A percentile compares a stretch with the other conserved stretches of the same genome.
Evolutionary conservation across 257 asterid species (phyloP).

Genomic region (Solanum tarapatanum): DNA sequence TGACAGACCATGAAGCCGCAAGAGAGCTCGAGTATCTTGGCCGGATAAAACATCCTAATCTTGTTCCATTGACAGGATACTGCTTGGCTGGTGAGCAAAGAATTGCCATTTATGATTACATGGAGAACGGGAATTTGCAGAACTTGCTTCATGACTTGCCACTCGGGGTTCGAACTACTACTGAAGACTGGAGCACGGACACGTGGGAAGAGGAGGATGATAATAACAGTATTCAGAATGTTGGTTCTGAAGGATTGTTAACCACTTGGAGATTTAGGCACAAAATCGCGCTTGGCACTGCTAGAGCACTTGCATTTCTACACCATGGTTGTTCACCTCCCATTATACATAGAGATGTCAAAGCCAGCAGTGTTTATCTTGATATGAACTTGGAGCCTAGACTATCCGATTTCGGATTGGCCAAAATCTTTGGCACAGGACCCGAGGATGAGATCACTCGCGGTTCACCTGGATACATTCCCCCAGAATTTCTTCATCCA

Average conservation of each 20-base stretch:
- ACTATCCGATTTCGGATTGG: conserved; percentile 17
- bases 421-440: conserved; percentile 12
- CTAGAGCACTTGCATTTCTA: conserved; percentile 21
- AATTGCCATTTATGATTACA: conserved; percentile 17
- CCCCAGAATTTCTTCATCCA: conserved; percentile 16
- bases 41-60: conserved; percentile 20
- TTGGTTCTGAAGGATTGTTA: conserved; percentile 13
- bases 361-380: conserved; percentile 17
- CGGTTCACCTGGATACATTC: conserved; percentile 14
- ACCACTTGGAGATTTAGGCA: conserved; percentile 21
- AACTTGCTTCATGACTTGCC: conserved; percentile 16
- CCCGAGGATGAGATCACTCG: conserved; percentile 12
- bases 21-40: conserved; percentile 21
- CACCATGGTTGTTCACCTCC: conserved; percentile 29
- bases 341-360: conserved; percentile 17
- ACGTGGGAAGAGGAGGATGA: conserved; percentile 12
- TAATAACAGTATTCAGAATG: conserved; percentile 8
- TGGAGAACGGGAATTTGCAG: conserved; percentile 21
- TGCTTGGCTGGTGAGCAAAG: conserved; percentile 24
- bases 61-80: conserved; percentile 13
- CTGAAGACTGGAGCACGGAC: conserved; percentile 15
- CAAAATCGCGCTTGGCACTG: conserved; percentile 18
- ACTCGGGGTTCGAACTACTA: background rate
- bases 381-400: conserved; percentile 16
- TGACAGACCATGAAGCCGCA: conserved; percentile 21